A percentile compares a stretch with the other conserved stretches of the same genome.
Conservation (phyloP, 179 eudicot genomes). For the Nepenthes alata region DNA sequence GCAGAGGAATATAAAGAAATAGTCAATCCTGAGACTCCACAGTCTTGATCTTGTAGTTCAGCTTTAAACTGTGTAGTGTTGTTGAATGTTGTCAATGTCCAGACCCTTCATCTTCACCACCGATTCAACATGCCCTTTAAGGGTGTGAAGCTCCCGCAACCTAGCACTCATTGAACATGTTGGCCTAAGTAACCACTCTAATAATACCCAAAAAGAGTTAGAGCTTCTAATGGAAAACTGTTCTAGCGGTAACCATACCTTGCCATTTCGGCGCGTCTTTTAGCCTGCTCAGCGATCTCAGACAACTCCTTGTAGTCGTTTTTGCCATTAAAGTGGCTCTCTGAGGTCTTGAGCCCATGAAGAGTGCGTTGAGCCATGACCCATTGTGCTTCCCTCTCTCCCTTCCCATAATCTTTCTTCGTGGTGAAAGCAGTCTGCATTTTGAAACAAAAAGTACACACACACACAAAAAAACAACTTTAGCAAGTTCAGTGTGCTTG, state of each 20-base stretch:
- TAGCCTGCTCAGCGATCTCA: conserved; percentile 45
- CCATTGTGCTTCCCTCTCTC: conserved; percentile 62
- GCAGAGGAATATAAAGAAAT: too few species aligned
- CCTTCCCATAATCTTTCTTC: conserved; percentile 48
- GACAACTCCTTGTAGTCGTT: conserved; percentile 24
- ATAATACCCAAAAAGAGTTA: too few species aligned
- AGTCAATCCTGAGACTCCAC: too few species aligned
- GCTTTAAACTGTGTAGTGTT: conserved; percentile 26
- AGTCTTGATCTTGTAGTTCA: too few species aligned
- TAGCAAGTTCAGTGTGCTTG: too few species aligned
- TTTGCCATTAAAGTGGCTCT: conserved; percentile 4
- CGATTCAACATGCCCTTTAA: conserved; percentile 37
- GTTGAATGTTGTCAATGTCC: conserved; percentile 31
- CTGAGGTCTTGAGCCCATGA: conserved; percentile 36
- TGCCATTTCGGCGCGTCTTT: conserved; percentile 48
- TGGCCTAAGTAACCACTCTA: background rate
- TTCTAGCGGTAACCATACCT: conserved; percentile 17
- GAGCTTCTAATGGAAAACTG: background rate
- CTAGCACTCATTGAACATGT: conserved; percentile 7
- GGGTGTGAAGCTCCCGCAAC: conserved; percentile 40
- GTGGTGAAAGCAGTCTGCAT: conserved; percentile 47
- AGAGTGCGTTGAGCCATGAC: conserved; percentile 41
- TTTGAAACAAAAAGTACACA: background rate
- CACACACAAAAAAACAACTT: too few species aligned
- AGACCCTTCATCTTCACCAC: conserved; percentile 33